Conservation (phyloP, 73 alveolate species). For the Stentor roeselii region DNA sequence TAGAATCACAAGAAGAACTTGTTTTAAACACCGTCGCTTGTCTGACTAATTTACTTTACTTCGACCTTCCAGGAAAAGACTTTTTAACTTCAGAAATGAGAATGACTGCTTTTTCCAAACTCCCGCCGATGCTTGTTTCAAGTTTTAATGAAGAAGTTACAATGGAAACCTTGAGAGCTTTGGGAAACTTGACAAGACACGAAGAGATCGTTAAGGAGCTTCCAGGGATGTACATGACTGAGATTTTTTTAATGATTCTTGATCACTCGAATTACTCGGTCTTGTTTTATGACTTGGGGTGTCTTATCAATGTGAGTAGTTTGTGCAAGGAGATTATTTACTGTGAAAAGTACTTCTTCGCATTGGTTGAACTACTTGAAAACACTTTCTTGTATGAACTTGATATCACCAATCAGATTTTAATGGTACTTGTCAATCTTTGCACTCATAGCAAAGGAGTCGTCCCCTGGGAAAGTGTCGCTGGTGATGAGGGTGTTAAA, state of each 20-base stretch:
- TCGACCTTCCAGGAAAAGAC: neutral
- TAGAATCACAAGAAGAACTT: slow-evolving; percentile 2
- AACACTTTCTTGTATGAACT: neutral
- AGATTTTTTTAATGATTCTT: neutral
- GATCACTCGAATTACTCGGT: slow-evolving; percentile 4
- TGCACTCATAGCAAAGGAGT: neutral
- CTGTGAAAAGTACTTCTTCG: neutral
- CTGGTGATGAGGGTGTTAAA: slow-evolving; percentile 17
- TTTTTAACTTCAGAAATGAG: neutral
- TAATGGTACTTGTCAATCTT: neutral
- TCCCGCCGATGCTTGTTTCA: neutral
- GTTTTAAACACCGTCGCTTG: neutral
- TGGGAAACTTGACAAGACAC: slow-evolving; percentile 15
- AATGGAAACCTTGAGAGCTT: slow-evolving; percentile 5
- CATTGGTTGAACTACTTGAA: neutral
- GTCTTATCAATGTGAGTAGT: neutral
- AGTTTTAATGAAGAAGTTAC: slow-evolving; percentile 10
- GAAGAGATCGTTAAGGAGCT: neutral
- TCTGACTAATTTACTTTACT: neutral
- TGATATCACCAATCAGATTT: slow-evolving; percentile 11
- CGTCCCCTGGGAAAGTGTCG: slow-evolving; percentile 24
- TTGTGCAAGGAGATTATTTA: neutral
- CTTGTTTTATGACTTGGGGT: neutral
- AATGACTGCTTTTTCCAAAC: neutral
- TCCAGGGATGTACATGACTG: neutral